Base-by-base conservation (phyloP, 1,284 basidiomycete species). In the Pyrrhoderma noxium region DNA sequence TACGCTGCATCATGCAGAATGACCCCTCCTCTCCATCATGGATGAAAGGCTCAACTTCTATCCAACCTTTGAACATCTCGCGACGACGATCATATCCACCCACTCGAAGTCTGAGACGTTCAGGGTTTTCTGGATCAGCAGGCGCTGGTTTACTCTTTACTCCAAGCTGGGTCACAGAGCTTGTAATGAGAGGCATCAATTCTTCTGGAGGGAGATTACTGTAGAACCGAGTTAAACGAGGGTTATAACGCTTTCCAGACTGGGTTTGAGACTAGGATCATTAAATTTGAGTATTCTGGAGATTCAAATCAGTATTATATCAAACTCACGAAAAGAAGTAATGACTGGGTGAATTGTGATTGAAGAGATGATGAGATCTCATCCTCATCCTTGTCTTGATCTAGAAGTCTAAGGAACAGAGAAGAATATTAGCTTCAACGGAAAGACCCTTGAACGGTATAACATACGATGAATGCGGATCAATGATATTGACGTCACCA, bases 221-320 rank as follows among this genome's bases (percentile, higher is more conserved):
- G 61, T 88, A 89, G 69, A 89, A 89, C 0, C 86, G 79, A 1
- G 87, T 89, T n/a, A 89, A 72, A 51, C 80, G 74, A 0, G 83
- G 82, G 0, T 72, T 80, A 60, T 88, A 88, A 7, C 80, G 74
- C 19, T 65, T 68, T 3, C 86, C 86, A 1, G 67, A 67, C 66
- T 86, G 85, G 0, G 85, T 87, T 73, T 89, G 87, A 0, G 85
- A 84, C 85, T 88, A 54, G 7, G 37, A 25, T 42, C 8, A 34
- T 21, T 11, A 22, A 49, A 36, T 44, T 44, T 9, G 42, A 14
- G 25, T 31, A 11, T 31, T 31, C 11, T 31, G 5, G 27, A 16
- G 50, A 39, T 25, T 22, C 13, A 45, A 53, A 14, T 48, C 43
- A 34, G 48, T n/a, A n/a, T n/a, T n/a, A n/a, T n/a, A 39, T 44